Evolutionary conservation across 345 rosid genomes (phyloP), one percentile per base, ranked within the genome.

Genomic region (Syzygium jambos): DNA sequence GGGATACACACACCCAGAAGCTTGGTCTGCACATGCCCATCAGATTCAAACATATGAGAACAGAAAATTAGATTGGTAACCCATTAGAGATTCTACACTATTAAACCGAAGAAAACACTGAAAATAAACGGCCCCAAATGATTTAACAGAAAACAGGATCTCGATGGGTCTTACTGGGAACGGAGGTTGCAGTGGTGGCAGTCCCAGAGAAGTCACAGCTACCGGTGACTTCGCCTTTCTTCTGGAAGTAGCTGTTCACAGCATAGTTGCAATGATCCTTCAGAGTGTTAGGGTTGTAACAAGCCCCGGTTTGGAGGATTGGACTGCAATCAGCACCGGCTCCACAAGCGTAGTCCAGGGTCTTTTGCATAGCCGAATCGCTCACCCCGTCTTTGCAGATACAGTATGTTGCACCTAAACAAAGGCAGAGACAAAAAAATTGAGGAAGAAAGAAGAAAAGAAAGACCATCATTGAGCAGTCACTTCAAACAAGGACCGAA

Each of bases 241-340:
- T 95, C 89, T 98, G 99, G 91, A 91, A 98, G 88, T 94, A 96
- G 88, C 94, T 96, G 91, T 98, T 98, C 17, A 93, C 99, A 13
- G 99, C 99, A 88, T 94, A 98, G 86, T 89, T 93, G 91, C 99
- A 98, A 94, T 98, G 99, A 85, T 90, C 93, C 87, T 95, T 96
- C 59, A 96, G 86, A 27, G 97, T 95, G 93, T 98, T 95, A 46
- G 99, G 99, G 52, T 92, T 92, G 89, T 78, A 98, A 90, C 99
- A 98, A 49, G 88, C 92, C 52, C 98, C 99, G 87, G 78, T 96
- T 88, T 93, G 95, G 51, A 91, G 87, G 88, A 94, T 95, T 43
- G 89, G 86, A 5, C 91, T 38, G 87, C 96, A 95, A 38, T 95
- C 98, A 61, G 95, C 98, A 52, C 98, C 98, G 84, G 96, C 93